A percentile compares a stretch with the other conserved stretches of the same genome.
Evolutionary conservation across 23 red algal species (phyloP).

Genomic region (Gracilaria domingensis): DNA sequence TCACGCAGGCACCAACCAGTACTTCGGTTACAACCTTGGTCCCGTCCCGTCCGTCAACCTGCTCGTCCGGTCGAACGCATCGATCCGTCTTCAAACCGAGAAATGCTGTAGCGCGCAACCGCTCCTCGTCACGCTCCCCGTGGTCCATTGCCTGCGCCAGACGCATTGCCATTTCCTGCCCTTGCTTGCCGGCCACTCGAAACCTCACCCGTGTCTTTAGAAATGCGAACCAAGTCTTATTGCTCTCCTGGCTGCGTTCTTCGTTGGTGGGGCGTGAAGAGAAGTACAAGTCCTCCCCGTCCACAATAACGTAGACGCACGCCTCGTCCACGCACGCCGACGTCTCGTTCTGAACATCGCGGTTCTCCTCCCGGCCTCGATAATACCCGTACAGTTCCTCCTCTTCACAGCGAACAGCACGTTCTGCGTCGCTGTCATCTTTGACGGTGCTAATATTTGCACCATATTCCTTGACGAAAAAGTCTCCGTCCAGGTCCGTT

Average conservation of each 20-base stretch:
- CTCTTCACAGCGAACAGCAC: neutral
- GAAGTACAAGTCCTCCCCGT: neutral
- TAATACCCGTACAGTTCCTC: neutral
- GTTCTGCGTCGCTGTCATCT: neutral
- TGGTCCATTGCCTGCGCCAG: neutral
- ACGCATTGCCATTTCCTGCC: neutral
- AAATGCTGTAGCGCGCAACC: neutral
- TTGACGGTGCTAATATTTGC: neutral
- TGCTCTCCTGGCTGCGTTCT: neutral
- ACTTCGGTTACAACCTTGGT: neutral
- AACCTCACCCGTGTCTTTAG: conserved; percentile 13
- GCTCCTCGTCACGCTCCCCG: conserved; percentile 28
- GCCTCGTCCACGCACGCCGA: neutral
- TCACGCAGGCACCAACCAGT: neutral
- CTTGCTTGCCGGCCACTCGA: neutral
- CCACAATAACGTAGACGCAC: conserved; percentile 2
- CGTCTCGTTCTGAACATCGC: conserved; percentile 2
- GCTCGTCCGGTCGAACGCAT: neutral
- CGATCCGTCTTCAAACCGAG: neutral
- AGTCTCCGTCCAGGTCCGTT: neutral
- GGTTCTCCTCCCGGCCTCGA: conserved; percentile 2
- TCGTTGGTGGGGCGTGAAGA: conserved; percentile 3
- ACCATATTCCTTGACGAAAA: neutral
- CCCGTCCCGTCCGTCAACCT: neutral
- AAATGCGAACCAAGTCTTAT: conserved; percentile 16